Evolutionary conservation across 805 yeast genomes (phyloP), one percentile per base, ranked within the genome.

Genomic region (Schizosaccharomyces octosporus): DNA sequence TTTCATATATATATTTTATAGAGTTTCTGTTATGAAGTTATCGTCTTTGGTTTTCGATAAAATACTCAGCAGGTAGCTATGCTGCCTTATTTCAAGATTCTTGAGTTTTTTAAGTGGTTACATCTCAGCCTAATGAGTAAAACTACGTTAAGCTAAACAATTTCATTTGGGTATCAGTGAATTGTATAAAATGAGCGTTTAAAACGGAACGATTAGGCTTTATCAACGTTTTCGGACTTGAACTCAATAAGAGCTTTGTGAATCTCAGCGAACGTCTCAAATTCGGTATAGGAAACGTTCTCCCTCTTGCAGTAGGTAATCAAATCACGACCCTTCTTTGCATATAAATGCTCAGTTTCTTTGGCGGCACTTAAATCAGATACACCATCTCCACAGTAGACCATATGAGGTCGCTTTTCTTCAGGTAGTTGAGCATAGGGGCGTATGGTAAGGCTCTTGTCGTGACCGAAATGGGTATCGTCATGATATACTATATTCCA

Each of bases 301-400:
- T 88, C 90, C 59, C 82, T 75, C 66, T 78, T 78, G 74, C 97
- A 93, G 74, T 81, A 90, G 48, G 82, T 83, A 66, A 90, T 84
- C 66, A 93, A 78, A 70, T 93, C 97, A 67, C 84, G 81, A 60
- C 97, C 98, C 65, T 81, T 81, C 74, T 88, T 90, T 58, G 98
- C 98, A 72, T 90, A 93, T 65, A 93, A 74, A 66, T 90, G 76
- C 71, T 93, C 90, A 51, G 98, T 88, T 72, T 93, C 96, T 69
- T 85, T 83, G 29, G 97, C 97, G 29, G 98, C 98, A 63, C 87
- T 81, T 66, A 93, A 76, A 72, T 93, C 99, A 58, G 94, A 83
- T 41, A 93, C 96, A 65, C 99, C 99, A 71, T 93, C 99, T 63
- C 99, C 99, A 69, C 95, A 86, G 75, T 93, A 93, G 71, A 90